These are phyloP conservation scores for Microsporum audouinii DNA, from an alignment of 2,329 filamentous ascomycete species.

Conservation along the genomic window DNA sequence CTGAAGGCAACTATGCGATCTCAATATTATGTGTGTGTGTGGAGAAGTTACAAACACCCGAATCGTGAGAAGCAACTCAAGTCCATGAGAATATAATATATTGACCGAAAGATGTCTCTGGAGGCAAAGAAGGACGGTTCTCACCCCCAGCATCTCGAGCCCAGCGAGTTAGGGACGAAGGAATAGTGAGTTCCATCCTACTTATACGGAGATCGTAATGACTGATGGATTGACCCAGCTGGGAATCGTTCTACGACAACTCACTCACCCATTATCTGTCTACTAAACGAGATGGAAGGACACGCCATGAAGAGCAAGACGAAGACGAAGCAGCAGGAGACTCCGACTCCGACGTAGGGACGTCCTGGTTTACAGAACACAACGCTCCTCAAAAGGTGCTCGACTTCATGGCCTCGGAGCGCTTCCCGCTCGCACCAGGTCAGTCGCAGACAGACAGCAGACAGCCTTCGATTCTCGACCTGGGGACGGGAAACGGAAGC, in stretches of 20 bases:
- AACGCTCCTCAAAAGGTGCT: conserved; percentile 74
- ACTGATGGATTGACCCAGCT: conserved; percentile 40
- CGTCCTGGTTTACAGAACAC: conserved; percentile 93
- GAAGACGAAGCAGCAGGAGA: conserved; percentile 45
- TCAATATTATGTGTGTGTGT: too few relatives aligned
- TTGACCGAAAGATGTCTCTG: not conserved
- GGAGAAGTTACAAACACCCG: too few relatives aligned
- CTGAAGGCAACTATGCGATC: too few relatives aligned
- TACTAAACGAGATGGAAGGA: conserved; percentile 14
- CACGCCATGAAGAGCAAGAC: conserved; percentile 6
- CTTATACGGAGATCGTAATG: not conserved
- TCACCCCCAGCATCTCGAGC: conserved; percentile 57
- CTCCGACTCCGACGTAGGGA: conserved; percentile 64
- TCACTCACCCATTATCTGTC: conserved; percentile 30
- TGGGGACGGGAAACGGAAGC: conserved; percentile 90
- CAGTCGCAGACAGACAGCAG: conserved; percentile 12
- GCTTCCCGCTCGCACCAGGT: conserved; percentile 34
- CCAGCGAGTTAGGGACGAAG: conserved; percentile 74
- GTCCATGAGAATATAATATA: too few relatives aligned
- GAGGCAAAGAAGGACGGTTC: not conserved
- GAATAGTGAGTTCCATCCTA: conserved; percentile 56
- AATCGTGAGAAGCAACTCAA: too few relatives aligned
- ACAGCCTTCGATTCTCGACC: conserved; percentile 54
- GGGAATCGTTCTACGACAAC: conserved; percentile 45
- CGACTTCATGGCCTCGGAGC: conserved; percentile 48